Evolutionary conservation across 768 basidiomycete genomes (phyloP).

Genomic region (Tricholoma saponaceum): DNA sequence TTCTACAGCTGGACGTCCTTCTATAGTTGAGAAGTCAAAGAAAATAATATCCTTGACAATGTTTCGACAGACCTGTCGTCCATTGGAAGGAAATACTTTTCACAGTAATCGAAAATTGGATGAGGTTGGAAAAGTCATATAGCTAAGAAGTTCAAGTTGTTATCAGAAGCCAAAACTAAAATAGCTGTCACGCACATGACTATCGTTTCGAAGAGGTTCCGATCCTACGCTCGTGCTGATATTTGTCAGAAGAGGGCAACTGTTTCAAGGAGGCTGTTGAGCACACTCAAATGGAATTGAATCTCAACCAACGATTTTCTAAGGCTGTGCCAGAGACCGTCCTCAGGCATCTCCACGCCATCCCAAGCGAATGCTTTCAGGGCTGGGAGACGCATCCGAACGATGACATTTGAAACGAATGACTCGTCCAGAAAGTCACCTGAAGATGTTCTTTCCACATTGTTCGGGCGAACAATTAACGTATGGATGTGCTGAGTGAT

Average conservation of each 20-base stretch:
- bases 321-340: conserved; percentile 30
- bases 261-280: conserved; percentile 10
- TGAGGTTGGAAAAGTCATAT: conserved; percentile 32
- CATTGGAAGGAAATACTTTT: conserved; percentile 33
- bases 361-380: conserved; percentile 34
- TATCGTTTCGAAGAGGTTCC: conserved; percentile 25
- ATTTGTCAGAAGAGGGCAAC: conserved; percentile 30
- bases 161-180: conserved; percentile 1
- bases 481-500: conserved; percentile 23
- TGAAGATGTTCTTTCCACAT: conserved; percentile 27
- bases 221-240: conserved; percentile 32
- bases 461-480: conserved; percentile 29
- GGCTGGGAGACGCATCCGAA: conserved; percentile 18
- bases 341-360: conserved; percentile 32
- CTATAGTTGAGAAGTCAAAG: conserved; percentile 9
- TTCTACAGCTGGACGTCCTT: conserved; percentile 29
- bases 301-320: conserved; percentile 18
- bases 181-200: conserved; percentile 25
- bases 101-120: conserved; percentile 28
- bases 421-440: conserved; percentile 30
- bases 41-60: background rate
- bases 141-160: conserved; percentile 20
- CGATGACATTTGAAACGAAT: conserved; percentile 23
- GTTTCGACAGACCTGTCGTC: conserved; percentile 22
- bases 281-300: conserved; percentile 4